A percentile compares a stretch with the other conserved stretches of the same genome.
Conservation (phyloP, 2,329 filamentous ascomycete species). For the Chrysosphaeria jannelii region DNA sequence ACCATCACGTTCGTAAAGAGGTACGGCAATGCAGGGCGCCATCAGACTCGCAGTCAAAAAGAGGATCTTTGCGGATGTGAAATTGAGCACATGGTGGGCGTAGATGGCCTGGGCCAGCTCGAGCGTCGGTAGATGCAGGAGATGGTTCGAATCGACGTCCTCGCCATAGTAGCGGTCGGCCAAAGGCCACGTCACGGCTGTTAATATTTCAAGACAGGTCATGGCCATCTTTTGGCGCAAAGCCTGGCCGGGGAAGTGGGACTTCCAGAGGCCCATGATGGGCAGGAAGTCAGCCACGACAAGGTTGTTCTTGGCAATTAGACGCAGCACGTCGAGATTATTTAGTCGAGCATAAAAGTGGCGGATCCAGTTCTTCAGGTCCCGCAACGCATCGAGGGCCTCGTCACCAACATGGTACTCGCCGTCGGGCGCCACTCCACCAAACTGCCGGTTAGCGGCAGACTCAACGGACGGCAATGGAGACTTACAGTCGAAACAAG, state of each 20-base stretch:
- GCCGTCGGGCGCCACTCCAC: slow-evolving; percentile 54
- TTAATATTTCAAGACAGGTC: slow-evolving; percentile 67
- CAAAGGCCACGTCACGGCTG: slow-evolving; percentile 86
- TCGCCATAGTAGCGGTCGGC: slow-evolving; percentile 43
- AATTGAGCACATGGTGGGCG: slow-evolving; percentile 68
- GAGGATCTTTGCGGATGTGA: slow-evolving; percentile 45
- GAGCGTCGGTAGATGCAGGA: slow-evolving; percentile 69
- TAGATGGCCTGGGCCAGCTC: slow-evolving; percentile 70
- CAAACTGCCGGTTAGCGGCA: slow-evolving; percentile 25
- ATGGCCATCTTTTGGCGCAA: slow-evolving; percentile 54
- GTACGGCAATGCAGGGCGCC: slow-evolving; percentile 57
- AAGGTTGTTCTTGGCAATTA: slow-evolving; percentile 74
- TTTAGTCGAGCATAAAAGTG: slow-evolving; percentile 84
- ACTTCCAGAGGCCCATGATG: slow-evolving; percentile 59
- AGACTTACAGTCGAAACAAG: slow-evolving; percentile 63
- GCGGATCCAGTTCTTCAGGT: slow-evolving; percentile 84
- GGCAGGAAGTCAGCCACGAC: slow-evolving; percentile 69
- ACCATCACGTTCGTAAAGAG: slow-evolving; percentile 41
- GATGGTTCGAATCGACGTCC: slow-evolving; percentile 81
- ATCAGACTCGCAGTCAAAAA: slow-evolving; percentile 55
- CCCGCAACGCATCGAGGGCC: slow-evolving; percentile 67
- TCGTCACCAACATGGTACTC: slow-evolving; percentile 79
- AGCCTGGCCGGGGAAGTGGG: slow-evolving; percentile 38
- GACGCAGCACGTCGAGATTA: slow-evolving; percentile 80
- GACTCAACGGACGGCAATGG: not conserved